Conservation (phyloP, 352 stramenopile species). For the Phytophthora pisi region DNA sequence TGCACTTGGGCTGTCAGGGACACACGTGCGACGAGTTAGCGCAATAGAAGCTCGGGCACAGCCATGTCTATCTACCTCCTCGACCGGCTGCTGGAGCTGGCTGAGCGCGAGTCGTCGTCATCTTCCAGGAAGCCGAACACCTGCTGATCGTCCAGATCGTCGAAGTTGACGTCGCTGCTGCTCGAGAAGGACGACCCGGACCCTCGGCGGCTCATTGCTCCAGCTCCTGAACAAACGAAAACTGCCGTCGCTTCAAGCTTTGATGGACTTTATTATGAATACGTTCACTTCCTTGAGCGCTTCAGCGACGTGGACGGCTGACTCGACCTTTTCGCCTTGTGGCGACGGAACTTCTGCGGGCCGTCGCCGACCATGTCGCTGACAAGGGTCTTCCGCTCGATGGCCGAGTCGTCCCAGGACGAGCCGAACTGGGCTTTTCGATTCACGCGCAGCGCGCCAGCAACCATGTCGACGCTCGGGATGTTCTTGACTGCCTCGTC, state of each 20-base stretch:
- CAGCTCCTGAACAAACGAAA: neutral
- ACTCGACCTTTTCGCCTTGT: slow-evolving; percentile 39
- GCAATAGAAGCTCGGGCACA: neutral
- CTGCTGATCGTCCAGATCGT: slow-evolving; percentile 63
- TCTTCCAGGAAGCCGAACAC: slow-evolving; percentile 65
- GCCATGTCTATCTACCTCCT: slow-evolving; percentile 27
- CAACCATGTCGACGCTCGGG: slow-evolving; percentile 10
- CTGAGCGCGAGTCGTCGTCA: slow-evolving; percentile 29
- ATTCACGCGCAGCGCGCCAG: slow-evolving; percentile 60
- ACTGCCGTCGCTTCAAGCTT: neutral
- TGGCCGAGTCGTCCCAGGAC: slow-evolving; percentile 79
- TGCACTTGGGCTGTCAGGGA: slow-evolving; percentile 28
- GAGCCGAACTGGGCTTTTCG: slow-evolving; percentile 77
- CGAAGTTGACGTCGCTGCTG: slow-evolving; percentile 64
- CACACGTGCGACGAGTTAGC: neutral
- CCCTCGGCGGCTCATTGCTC: slow-evolving; percentile 34
- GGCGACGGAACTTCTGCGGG: slow-evolving; percentile 42
- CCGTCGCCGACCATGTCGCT: slow-evolving; percentile 58
- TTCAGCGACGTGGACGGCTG: slow-evolving; percentile 25
- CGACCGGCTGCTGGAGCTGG: slow-evolving; percentile 17
- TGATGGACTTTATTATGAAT: slow-evolving; percentile 20
- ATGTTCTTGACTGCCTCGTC: slow-evolving; percentile 12
- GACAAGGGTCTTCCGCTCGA: slow-evolving; percentile 82
- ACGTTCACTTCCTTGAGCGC: slow-evolving; percentile 32
- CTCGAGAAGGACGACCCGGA: slow-evolving; percentile 56